Evolutionary conservation across 208 protist genomes (phyloP), one percentile per base, ranked within the genome.

Genomic region (Vickermania spadyakhi): DNA sequence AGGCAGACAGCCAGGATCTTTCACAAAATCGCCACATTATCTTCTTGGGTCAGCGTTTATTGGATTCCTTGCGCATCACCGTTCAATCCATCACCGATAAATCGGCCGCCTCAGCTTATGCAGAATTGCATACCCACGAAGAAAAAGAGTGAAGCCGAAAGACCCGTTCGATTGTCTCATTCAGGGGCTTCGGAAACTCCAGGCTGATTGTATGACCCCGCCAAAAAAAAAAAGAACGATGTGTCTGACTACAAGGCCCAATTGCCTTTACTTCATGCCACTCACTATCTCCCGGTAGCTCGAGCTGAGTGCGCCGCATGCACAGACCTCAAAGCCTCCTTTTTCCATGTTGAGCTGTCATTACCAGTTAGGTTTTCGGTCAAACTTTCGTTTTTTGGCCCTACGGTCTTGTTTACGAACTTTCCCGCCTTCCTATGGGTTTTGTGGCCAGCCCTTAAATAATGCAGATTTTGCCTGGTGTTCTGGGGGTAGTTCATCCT

Each of bases 101-200:
- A n/a, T n/a, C n/a, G n/a, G n/a, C n/a, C n/a, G n/a, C n/a, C n/a
- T n/a, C n/a, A n/a, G n/a, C n/a, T n/a, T n/a, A n/a, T n/a, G n/a
- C n/a, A n/a, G n/a, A n/a, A n/a, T n/a, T n/a, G n/a, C n/a, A n/a
- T n/a, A n/a, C n/a, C n/a, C n/a, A n/a, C n/a, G n/a, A n/a, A n/a
- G n/a, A n/a, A n/a, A n/a, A n/a, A n/a, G n/a, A n/a, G n/a, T n/a
- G n/a, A n/a, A 36, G 31, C 29, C 28, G 0, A 56, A 52, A 62
- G 53, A 45, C 1, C 58, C 31, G 0, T 2, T 56, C 45, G 58
- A 56, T 23, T 56, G 51, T 29, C 29, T 56, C 1, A 62, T 56
- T 14, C 51, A 56, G 58, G 58, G 58, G 1, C 29, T 62, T 21
- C 58, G 30, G 36, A 62, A 62, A 28, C n/a, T 28, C 1, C 45